phyloP scores from a whole-genome alignment of 106 monocot genomes.

The Dendrobium chrysotoxum region DNA sequence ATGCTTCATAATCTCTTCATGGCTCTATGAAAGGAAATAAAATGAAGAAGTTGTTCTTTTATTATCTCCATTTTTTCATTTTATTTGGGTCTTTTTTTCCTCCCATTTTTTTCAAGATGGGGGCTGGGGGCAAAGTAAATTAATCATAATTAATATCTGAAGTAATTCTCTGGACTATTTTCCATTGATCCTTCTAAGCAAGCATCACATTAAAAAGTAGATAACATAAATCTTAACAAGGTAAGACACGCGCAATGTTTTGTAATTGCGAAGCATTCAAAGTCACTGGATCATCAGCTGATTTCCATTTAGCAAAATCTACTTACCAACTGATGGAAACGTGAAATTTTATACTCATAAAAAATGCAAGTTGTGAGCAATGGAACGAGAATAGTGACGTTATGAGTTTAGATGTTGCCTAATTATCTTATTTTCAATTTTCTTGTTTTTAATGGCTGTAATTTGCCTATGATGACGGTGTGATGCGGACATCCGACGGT shows the following conservation, averaged over 20 bases:
- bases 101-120: background rate
- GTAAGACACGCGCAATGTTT: background rate
- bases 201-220: background rate
- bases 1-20: background rate
- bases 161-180: background rate
- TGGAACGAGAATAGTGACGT: too few species aligned
- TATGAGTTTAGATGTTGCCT: too few species aligned
- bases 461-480: too few species aligned
- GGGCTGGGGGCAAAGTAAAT: background rate
- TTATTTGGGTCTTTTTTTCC: background rate
- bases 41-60: background rate
- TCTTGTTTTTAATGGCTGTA: too few species aligned
- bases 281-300: background rate
- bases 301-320: background rate
- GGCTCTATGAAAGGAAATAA: background rate
- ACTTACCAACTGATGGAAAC: background rate
- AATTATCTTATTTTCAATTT: too few species aligned
- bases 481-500: too few species aligned
- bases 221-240: background rate
- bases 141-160: background rate
- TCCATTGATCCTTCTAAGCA: too few species aligned
- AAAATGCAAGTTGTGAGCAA: too few species aligned
- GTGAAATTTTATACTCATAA: too few species aligned
- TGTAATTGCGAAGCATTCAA: background rate
- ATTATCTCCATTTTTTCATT: background rate